Evolutionary conservation across 108 stramenopile species (phyloP), one percentile per base, ranked within the genome.

Genomic region (Stephanodiscus triporus): DNA sequence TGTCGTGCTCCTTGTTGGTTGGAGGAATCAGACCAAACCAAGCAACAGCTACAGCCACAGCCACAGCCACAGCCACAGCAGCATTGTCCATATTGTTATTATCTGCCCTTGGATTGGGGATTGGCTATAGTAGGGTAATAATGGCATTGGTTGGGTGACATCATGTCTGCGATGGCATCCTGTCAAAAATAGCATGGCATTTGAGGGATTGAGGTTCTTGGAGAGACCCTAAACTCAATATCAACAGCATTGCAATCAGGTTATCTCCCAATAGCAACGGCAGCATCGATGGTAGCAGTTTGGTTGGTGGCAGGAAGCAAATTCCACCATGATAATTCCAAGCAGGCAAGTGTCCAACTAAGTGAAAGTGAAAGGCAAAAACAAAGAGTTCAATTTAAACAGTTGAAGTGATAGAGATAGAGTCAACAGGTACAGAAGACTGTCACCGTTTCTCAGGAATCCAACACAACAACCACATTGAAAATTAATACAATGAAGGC

Each of bases 321-420:
- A 45, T 51, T 55, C 7, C 47, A 29, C 10, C 9, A 57, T 34
- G n/a, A n/a, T n/a, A n/a, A n/a, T n/a, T n/a, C n/a, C n/a, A n/a
- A n/a, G n/a, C n/a, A n/a, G n/a, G n/a, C n/a, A n/a, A n/a, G n/a
- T n/a, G n/a, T n/a, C n/a, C n/a, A n/a, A n/a, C n/a, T n/a, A n/a
- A n/a, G n/a, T n/a, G n/a, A 71, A 58, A 27, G 32, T 13, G 38
- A 78, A 70, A 60, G 48, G 70, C 50, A 72, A 70, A 51, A 78
- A 38, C 20, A 40, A 72, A 29, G 77, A 72, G 23, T 56, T 59
- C 38, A 43, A 59, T 36, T 34, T 2, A 2, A 72, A 63, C 49
- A 72, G 43, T 16, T 61, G 71, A 9, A 72, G 61, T 27, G 47
- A 72, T 9, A 42, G 43, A 20, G 20, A 27, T 45, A 58, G 43